These are phyloP conservation scores for Leonotis leonurus DNA, from an alignment of 257 asterid species.

Conservation along the genomic window DNA sequence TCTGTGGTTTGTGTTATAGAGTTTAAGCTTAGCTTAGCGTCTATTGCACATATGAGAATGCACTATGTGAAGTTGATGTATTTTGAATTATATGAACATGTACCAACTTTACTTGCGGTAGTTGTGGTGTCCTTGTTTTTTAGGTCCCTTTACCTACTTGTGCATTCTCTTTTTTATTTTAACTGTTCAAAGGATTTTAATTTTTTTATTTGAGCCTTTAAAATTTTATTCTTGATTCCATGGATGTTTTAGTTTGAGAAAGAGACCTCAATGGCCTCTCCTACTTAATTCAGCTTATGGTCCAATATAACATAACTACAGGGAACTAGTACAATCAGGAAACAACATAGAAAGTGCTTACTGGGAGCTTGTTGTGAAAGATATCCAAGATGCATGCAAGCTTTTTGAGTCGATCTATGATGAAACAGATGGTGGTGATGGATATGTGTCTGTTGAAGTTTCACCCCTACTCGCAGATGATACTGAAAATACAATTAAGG, in stretches of 20 bases:
- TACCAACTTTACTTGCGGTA: not conserved
- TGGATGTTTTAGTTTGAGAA: not conserved
- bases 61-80: conserved; percentile 11
- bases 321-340: conserved; percentile 92
- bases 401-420: conserved; percentile 88
- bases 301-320: conserved; percentile 25
- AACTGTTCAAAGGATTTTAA: not conserved
- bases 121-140: not conserved
- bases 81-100: not conserved
- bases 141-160: conserved; percentile 6
- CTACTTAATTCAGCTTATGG: not conserved
- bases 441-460: conserved; percentile 99
- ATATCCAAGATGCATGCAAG: conserved; percentile 98
- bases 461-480: conserved; percentile 96
- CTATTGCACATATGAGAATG: not conserved
- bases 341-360: conserved; percentile 83
- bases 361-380: conserved; percentile 99
- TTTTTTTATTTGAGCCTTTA: not conserved
- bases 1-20: not conserved
- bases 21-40: not conserved
- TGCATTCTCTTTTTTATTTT: not conserved
- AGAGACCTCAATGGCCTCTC: not conserved
- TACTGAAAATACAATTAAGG: conserved; percentile 75
- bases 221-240: not conserved
- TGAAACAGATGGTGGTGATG: conserved; percentile 85